Evolutionary conservation across 768 basidiomycete genomes (phyloP).

Genomic region (Strobilomyces echinocephalus): DNA sequence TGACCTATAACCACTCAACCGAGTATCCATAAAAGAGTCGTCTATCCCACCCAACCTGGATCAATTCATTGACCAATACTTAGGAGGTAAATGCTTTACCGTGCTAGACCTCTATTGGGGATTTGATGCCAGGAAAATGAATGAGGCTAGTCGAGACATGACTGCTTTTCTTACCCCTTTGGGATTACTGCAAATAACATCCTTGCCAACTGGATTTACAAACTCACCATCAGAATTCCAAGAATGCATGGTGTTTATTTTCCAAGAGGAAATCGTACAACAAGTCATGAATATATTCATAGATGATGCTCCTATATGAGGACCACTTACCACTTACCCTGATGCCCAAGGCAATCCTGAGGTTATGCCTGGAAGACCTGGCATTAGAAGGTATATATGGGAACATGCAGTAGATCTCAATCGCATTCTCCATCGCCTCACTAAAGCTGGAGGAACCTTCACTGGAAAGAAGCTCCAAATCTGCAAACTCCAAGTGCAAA

Average conservation of each 20-base stretch:
- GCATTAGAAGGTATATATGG: not conserved
- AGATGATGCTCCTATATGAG: not conserved
- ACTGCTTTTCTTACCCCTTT: not conserved
- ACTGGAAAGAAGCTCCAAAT: not conserved
- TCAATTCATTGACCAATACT: not conserved
- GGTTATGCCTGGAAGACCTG: not conserved
- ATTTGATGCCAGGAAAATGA: not conserved
- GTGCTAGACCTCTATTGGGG: not conserved
- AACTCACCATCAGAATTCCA: too few species aligned
- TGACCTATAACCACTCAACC: not conserved
- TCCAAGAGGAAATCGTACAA: not conserved
- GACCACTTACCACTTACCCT: not conserved
- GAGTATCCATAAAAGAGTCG: not conserved
- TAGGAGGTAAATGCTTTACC: not conserved
- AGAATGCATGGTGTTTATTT: too few species aligned
- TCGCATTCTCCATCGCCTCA: not conserved
- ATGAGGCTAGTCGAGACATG: not conserved
- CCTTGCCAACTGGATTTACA: not conserved
- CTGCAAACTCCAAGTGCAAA: not conserved
- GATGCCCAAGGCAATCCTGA: not conserved
- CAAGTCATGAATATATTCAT: not conserved
- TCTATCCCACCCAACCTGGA: not conserved
- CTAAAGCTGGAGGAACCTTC: not conserved
- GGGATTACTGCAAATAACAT: not conserved
- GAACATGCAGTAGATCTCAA: not conserved